phyloP scores from a whole-genome alignment of 148 eudicot genomes.

The Rhododendron williamsianum region DNA sequence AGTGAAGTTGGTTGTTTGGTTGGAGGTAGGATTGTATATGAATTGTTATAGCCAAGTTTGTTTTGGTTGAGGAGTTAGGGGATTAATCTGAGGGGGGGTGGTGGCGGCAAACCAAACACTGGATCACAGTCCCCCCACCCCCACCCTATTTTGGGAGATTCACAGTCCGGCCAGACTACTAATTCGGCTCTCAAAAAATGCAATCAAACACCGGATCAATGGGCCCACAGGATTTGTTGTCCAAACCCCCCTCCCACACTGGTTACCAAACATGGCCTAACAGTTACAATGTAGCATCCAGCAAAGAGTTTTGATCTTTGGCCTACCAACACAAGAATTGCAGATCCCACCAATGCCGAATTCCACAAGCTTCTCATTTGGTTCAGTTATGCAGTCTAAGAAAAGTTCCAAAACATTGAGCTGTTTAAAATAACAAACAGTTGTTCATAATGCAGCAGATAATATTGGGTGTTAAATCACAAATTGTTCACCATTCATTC shows the following conservation, averaged over 20 bases:
- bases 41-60: background rate
- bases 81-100: background rate
- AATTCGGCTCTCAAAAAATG: background rate
- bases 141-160: background rate
- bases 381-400: slow-evolving; percentile 83
- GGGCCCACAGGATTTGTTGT: background rate
- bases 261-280: background rate
- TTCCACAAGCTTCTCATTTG: slow-evolving; percentile 66
- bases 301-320: slow-evolving; percentile 22
- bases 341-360: slow-evolving; percentile 54
- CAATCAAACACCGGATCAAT: background rate
- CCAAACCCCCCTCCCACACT: background rate
- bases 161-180: background rate
- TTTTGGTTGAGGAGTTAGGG: background rate
- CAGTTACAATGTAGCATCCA: background rate
- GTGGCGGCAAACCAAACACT: no score
- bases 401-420: slow-evolving; percentile 91
- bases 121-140: no score
- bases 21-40: background rate
- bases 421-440: slow-evolving; percentile 24
- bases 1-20: background rate
- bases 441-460: background rate
- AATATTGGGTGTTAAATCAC: background rate
- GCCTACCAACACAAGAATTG: slow-evolving; percentile 58
- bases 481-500: background rate